These are phyloP conservation scores for Eucalyptus marginata DNA, from an alignment of 345 rosid genomes.

Conservation along the genomic window DNA sequence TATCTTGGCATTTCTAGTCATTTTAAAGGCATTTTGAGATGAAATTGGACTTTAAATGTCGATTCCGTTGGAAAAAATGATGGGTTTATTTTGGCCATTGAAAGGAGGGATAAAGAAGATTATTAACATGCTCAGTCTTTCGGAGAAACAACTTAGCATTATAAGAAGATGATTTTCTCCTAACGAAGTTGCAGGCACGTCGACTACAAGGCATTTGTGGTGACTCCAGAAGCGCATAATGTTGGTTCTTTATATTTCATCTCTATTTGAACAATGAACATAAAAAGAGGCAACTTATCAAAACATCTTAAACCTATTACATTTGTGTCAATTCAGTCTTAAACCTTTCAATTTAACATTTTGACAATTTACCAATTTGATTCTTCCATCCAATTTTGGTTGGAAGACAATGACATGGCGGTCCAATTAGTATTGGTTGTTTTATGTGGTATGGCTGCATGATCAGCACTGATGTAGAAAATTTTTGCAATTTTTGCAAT, in stretches of 20 bases:
- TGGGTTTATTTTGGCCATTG: background rate
- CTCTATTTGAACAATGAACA: background rate
- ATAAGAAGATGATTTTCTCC: background rate
- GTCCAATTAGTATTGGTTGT: fast-evolving
- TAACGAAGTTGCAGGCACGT: background rate
- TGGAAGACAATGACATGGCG: fast-evolving
- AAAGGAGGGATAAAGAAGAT: background rate
- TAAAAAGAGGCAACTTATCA: background rate
- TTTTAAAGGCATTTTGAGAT: background rate
- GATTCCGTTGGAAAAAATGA: background rate
- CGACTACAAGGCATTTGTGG: background rate
- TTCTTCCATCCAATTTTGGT: background rate
- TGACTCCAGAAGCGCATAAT: background rate
- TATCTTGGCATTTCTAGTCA: background rate
- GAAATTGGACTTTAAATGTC: background rate
- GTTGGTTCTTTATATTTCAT: background rate
- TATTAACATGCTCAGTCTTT: background rate
- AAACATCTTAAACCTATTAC: background rate
- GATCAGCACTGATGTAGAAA: fast-evolving
- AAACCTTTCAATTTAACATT: background rate
- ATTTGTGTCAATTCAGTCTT: fast-evolving
- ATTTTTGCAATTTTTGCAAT: background rate
- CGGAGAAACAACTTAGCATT: background rate
- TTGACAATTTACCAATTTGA: background rate
- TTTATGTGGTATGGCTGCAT: fast-evolving